Evolutionary conservation across 2,329 filamentous ascomycete genomes (phyloP).

Genomic region (Paraphaeosphaeria sporulosa): DNA sequence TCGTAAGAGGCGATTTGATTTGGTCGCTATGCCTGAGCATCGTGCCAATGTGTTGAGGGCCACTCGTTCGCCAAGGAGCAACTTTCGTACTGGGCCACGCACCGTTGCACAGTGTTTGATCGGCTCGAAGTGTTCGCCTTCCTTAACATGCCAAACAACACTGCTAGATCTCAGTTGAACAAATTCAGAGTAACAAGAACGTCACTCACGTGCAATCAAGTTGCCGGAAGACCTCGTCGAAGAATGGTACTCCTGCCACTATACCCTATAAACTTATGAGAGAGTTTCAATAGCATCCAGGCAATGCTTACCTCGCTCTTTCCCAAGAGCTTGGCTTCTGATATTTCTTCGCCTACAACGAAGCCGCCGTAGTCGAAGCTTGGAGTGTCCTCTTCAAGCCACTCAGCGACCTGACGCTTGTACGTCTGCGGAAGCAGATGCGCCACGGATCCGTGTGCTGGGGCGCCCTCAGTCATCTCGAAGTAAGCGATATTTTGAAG

Average conservation of each 20-base stretch:
- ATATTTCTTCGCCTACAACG: conserved; percentile 77
- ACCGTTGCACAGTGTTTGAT: conserved; percentile 78
- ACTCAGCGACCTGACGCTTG: conserved; percentile 79
- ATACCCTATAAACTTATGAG: conserved; percentile 64
- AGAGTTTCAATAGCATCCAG: conserved; percentile 4
- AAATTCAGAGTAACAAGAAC: not conserved
- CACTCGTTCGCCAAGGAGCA: conserved; percentile 92
- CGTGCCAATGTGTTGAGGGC: conserved; percentile 89
- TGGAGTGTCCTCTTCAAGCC: conserved; percentile 96
- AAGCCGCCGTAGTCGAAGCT: conserved; percentile 98
- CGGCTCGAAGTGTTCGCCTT: conserved; percentile 72
- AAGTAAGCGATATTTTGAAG: conserved; percentile 13
- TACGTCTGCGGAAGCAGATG: conserved; percentile 86
- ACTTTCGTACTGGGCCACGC: conserved; percentile 78
- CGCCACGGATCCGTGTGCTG: conserved; percentile 65
- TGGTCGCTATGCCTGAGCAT: conserved; percentile 89
- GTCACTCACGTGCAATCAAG: conserved; percentile 75
- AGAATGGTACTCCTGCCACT: conserved; percentile 91
- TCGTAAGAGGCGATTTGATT: conserved; percentile 57
- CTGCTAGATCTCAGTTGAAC: conserved; percentile 37
- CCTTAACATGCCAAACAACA: conserved; percentile 85
- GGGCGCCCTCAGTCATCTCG: conserved; percentile 58
- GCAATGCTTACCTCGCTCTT: conserved; percentile 59
- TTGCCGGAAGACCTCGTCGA: conserved; percentile 91
- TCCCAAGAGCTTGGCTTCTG: conserved; percentile 61